Conservation (phyloP, 148 eudicot genomes). For the Bassia scoparia region DNA sequence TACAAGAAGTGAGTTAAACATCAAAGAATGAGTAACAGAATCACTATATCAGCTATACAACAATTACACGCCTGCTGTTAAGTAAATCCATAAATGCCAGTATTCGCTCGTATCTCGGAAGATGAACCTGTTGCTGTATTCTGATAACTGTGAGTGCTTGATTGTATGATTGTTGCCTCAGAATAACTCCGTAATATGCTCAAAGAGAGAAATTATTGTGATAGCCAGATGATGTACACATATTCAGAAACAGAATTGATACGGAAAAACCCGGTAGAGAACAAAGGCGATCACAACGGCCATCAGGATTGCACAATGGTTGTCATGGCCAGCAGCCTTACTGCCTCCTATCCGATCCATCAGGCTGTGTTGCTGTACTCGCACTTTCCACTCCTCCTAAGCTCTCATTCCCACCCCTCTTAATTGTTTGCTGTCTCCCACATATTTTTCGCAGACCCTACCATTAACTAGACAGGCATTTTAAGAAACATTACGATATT, state of each 20-base stretch:
- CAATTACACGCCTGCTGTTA: background rate
- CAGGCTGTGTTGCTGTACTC: slow-evolving; percentile 19
- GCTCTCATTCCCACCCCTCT: too few species aligned
- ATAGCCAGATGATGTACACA: background rate
- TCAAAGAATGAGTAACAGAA: background rate
- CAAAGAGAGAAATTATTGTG: background rate
- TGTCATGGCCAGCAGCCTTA: slow-evolving; percentile 51
- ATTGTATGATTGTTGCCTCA: background rate
- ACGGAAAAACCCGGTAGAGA: slow-evolving; percentile 74
- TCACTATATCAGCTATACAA: background rate
- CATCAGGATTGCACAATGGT: slow-evolving; percentile 62
- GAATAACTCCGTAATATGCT: too few species aligned
- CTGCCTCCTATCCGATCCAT: slow-evolving; percentile 29
- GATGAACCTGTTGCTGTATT: background rate
- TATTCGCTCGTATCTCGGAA: background rate
- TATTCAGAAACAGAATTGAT: slow-evolving; percentile 47
- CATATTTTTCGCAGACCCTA: slow-evolving; percentile 74
- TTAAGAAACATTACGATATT: too few species aligned
- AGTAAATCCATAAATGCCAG: background rate
- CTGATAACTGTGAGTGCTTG: background rate
- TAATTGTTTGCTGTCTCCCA: slow-evolving; percentile 46
- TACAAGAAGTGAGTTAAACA: background rate
- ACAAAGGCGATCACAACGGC: slow-evolving; percentile 68
- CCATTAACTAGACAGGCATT: slow-evolving; percentile 15
- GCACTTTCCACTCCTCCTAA: slow-evolving; percentile 31